Percentiles rank a stretch among this genome's conserved stretches.
Evolutionary conservation across 2,329 filamentous ascomycete species (phyloP).

Genomic region (Pestalotiopsis fici): DNA sequence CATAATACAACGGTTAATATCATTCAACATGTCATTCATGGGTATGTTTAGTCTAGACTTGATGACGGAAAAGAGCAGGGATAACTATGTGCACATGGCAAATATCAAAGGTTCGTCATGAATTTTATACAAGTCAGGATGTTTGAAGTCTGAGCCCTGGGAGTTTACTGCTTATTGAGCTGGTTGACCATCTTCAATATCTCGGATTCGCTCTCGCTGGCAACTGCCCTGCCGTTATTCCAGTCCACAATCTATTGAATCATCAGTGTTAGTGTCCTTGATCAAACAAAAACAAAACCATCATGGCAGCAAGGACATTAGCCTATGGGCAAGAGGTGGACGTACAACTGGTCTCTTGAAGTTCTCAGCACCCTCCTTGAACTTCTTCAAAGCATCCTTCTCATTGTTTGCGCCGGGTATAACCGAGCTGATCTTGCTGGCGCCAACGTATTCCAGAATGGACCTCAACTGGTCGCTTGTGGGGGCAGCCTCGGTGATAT

Average conservation of each 20-base stretch:
- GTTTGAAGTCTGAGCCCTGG: background rate
- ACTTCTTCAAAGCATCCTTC: constrained; percentile 77
- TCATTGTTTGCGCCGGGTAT: constrained; percentile 74
- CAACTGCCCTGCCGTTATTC: constrained; percentile 82
- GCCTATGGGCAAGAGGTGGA: constrained; percentile 18
- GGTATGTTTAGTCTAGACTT: background rate
- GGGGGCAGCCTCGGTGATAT: constrained; percentile 78
- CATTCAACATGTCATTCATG: background rate
- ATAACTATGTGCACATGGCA: background rate
- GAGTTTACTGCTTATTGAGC: constrained; percentile 34
- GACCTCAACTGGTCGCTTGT: constrained; percentile 81
- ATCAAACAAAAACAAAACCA: constrained; percentile 4
- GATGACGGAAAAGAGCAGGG: background rate
- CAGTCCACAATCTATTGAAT: constrained; percentile 73
- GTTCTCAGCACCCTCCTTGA: constrained; percentile 67
- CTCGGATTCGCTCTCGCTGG: constrained; percentile 81
- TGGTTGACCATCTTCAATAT: constrained; percentile 79
- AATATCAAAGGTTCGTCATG: background rate
- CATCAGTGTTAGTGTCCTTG: constrained; percentile 20
- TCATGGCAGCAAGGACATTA: background rate
- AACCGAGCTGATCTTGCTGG: constrained; percentile 58
- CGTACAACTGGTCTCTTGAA: constrained; percentile 80
- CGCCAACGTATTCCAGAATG: constrained; percentile 81
- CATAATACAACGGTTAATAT: background rate
- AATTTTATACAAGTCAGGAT: background rate